A percentile compares a stretch with the other conserved stretches of the same genome.
These are phyloP conservation scores for Sarcocystis neurona DNA, from an alignment of 169 alveolate species.

Conservation along the genomic window DNA sequence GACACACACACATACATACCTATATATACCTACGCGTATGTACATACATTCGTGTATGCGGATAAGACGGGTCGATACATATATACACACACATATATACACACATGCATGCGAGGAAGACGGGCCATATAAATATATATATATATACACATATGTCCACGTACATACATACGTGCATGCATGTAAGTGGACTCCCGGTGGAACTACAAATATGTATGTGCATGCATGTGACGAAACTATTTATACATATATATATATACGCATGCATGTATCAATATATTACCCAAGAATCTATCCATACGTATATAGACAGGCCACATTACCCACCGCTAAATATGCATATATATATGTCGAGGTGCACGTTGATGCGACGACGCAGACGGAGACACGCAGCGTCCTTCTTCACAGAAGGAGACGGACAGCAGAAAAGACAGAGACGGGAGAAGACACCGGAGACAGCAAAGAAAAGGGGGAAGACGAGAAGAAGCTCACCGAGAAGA, in stretches of 20 bases:
- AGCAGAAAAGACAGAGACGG: neutral
- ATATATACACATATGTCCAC: neutral
- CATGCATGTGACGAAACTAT: neutral
- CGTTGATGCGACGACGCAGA: neutral
- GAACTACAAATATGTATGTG: neutral
- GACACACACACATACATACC: too few relatives aligned
- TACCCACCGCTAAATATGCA: neutral
- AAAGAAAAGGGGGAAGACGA: neutral
- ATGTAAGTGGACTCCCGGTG: neutral
- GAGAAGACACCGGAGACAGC: neutral
- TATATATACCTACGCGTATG: too few relatives aligned
- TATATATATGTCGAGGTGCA: neutral
- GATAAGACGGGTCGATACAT: too few relatives aligned
- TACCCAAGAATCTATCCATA: neutral
- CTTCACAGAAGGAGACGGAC: neutral
- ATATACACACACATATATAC: neutral
- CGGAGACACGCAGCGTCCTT: neutral
- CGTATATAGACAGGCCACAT: neutral
- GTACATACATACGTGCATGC: neutral
- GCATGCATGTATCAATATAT: neutral
- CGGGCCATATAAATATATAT: neutral
- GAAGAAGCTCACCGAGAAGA: slow-evolving; percentile 10
- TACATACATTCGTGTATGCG: too few relatives aligned
- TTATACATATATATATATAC: slow-evolving; percentile 10
- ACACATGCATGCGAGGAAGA: neutral